Conservation (phyloP, 441 rosid genomes). For the Croton setiger region DNA sequence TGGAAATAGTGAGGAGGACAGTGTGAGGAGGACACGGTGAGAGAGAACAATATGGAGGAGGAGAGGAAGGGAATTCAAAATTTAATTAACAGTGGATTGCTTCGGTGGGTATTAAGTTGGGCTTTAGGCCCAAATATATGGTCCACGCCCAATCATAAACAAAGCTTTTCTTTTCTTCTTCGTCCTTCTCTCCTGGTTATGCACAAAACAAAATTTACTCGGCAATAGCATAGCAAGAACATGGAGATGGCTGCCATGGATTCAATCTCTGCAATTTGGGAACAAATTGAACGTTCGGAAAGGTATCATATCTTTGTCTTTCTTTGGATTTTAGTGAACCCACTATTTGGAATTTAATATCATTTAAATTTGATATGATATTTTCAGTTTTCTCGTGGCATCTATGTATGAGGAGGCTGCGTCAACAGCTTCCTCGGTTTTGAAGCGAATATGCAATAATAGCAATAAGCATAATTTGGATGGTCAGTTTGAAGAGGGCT, state of each 20-base stretch:
- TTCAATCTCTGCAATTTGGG: slow-evolving; percentile 43
- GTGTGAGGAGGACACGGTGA: too few relatives aligned
- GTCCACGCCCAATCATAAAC: not conserved
- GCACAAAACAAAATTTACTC: too few relatives aligned
- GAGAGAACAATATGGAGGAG: too few relatives aligned
- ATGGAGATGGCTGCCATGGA: slow-evolving; percentile 32
- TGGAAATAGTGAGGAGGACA: not conserved
- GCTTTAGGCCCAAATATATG: not conserved
- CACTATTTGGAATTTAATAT: not conserved
- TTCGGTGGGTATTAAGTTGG: not conserved
- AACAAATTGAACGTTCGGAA: slow-evolving; percentile 62
- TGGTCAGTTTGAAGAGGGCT: slow-evolving; percentile 27
- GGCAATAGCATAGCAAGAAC: too few relatives aligned
- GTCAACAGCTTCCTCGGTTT: slow-evolving; percentile 48
- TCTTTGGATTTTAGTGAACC: not conserved
- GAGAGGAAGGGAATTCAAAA: too few relatives aligned
- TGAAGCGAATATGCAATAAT: slow-evolving; percentile 30
- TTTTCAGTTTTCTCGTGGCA: slow-evolving; percentile 63
- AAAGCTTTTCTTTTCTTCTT: not conserved
- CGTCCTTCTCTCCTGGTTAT: not conserved
- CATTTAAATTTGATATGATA: not conserved
- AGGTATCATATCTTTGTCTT: slow-evolving; percentile 45
- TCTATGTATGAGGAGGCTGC: slow-evolving; percentile 76
- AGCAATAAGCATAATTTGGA: not conserved
- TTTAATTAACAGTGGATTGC: not conserved